Percentiles rank a stretch among this genome's conserved stretches.
phyloP scores from a whole-genome alignment of 345 rosid species.

The Acer campestre region DNA sequence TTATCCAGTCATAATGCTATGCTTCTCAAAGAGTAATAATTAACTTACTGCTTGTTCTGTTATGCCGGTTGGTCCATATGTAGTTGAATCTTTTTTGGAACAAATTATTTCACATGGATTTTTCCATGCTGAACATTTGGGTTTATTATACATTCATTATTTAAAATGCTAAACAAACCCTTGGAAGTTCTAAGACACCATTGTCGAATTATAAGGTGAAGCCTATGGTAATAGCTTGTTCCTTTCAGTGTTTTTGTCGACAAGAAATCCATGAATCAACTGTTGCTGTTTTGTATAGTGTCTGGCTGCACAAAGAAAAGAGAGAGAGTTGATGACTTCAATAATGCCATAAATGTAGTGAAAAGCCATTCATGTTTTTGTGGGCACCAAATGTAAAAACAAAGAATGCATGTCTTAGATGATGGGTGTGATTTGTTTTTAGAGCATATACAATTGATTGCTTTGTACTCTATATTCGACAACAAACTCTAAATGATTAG shows the following conservation, averaged over 20 bases:
- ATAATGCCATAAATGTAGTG: neutral
- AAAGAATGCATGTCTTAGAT: too few relatives aligned
- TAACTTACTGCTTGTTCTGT: neutral
- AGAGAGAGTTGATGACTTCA: constrained; percentile 71
- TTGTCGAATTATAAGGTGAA: neutral
- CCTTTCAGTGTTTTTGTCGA: constrained; percentile 3
- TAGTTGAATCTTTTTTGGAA: constrained; percentile 97
- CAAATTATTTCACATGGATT: constrained; percentile 98
- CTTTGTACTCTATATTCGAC: constrained; percentile 18
- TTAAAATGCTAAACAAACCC: constrained; percentile 3
- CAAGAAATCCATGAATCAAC: neutral
- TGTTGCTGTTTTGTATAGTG: constrained; percentile 86
- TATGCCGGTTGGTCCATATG: constrained; percentile 80
- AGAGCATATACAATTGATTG: constrained; percentile 71
- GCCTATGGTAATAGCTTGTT: neutral
- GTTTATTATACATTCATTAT: constrained; percentile 17
- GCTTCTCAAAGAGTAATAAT: constrained; percentile 7
- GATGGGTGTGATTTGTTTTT: constrained; percentile 39
- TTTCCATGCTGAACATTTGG: constrained; percentile 97
- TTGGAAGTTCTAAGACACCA: neutral
- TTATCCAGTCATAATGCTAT: constrained; percentile 5
- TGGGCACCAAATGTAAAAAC: too few relatives aligned
- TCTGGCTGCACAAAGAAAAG: constrained; percentile 85
- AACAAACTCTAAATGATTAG: constrained; percentile 6
- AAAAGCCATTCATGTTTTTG: too few relatives aligned